phyloP scores from a whole-genome alignment of 768 basidiomycete species.

The Termitomyces sp. region DNA sequence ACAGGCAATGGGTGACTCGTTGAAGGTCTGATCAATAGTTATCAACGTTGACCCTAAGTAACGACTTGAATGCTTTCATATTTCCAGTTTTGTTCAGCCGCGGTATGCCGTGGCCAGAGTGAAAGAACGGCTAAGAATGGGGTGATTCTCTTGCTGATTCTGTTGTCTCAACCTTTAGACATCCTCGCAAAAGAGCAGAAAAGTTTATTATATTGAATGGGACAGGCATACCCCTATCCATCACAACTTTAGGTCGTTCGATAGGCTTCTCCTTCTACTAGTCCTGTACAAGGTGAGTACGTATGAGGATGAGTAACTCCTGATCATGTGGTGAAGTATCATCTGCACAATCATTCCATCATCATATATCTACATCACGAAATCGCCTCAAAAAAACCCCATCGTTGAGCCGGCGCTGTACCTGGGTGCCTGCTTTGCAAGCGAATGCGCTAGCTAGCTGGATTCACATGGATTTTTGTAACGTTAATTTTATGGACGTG shows the following conservation, averaged over 20 bases:
- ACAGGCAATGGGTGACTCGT: neutral
- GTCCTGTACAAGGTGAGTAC: neutral
- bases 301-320: neutral
- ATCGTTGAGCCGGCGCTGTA: conserved; percentile 7
- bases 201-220: neutral
- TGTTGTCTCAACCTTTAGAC: neutral
- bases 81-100: conserved; percentile 4
- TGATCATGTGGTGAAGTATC: neutral
- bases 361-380: neutral
- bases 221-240: neutral
- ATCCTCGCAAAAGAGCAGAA: neutral
- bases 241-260: neutral
- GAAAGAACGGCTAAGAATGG: neutral
- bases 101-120: conserved; percentile 2
- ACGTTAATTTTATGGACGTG: conserved; percentile 3
- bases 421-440: conserved; percentile 16
- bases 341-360: neutral
- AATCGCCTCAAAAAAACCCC: neutral
- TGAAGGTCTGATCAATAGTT: neutral
- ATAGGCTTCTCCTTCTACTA: neutral
- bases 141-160: neutral
- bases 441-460: conserved; percentile 8
- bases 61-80: neutral
- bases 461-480: conserved; percentile 9
- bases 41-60: neutral